These are phyloP conservation scores for Ceratocystiopsis sp. DNA, from an alignment of 2,329 filamentous ascomycete genomes.

Conservation along the genomic window DNA sequence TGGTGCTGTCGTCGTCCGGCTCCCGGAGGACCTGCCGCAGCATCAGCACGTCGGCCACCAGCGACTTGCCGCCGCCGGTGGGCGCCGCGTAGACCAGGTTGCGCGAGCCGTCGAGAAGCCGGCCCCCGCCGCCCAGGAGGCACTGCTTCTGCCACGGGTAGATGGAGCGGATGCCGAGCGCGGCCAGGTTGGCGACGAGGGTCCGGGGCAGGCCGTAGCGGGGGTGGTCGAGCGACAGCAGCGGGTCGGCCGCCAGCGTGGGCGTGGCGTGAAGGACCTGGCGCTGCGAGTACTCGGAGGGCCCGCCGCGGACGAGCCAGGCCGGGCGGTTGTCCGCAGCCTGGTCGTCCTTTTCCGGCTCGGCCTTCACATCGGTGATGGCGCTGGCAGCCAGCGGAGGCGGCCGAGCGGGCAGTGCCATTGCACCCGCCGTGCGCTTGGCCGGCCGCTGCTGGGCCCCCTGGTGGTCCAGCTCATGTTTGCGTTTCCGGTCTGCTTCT, in stretches of 20 bases:
- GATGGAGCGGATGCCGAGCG: slow-evolving; percentile 52
- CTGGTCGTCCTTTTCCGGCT: background rate
- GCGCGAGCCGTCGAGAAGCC: slow-evolving; percentile 41
- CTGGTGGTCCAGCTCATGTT: slow-evolving; percentile 1
- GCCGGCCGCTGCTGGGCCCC: background rate
- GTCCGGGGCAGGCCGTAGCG: slow-evolving; percentile 43
- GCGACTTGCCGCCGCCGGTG: slow-evolving; percentile 61
- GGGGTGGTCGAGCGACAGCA: slow-evolving; percentile 44
- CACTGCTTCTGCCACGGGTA: slow-evolving; percentile 71
- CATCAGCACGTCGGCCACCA: slow-evolving; percentile 59
- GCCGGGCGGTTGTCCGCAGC: slow-evolving; percentile 6
- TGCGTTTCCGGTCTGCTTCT: background rate
- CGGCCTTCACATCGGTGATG: slow-evolving; percentile 5
- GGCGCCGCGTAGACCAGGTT: slow-evolving; percentile 69
- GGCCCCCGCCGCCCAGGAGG: slow-evolving; percentile 45
- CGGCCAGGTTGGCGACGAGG: slow-evolving; percentile 46
- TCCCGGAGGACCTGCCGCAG: slow-evolving; percentile 51
- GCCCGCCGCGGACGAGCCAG: slow-evolving; percentile 23
- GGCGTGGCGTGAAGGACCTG: slow-evolving; percentile 35
- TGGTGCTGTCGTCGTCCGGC: slow-evolving; percentile 14
- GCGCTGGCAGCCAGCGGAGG: slow-evolving; percentile 12
- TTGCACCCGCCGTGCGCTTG: background rate
- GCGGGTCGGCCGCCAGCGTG: slow-evolving; percentile 30
- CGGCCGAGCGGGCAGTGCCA: slow-evolving; percentile 2
- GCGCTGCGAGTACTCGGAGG: slow-evolving; percentile 41